Evolutionary conservation across 2,329 filamentous ascomycete species (phyloP).

Genomic region (Aspergillus felis): DNA sequence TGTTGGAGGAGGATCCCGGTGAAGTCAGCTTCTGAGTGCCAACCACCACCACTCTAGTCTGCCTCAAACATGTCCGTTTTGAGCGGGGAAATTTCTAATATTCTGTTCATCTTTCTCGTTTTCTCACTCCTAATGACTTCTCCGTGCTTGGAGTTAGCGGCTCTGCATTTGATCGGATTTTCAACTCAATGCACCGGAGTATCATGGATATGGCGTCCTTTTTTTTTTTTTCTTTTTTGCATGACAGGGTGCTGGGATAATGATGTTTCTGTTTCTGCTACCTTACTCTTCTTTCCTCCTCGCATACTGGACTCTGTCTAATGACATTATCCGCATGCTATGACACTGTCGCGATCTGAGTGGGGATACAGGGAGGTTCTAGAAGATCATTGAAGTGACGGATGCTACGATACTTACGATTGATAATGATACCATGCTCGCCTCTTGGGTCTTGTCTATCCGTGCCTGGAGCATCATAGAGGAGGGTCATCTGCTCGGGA

Average conservation of each 20-base stretch:
- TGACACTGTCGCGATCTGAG: constrained; percentile 3
- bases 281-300: constrained; percentile 7
- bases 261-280: constrained; percentile 5
- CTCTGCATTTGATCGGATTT: constrained; percentile 7
- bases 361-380: constrained; percentile 1
- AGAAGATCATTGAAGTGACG: constrained; percentile 1
- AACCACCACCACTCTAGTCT: background rate
- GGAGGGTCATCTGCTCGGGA: constrained; percentile 6
- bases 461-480: constrained; percentile 21
- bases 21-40: constrained; percentile 38
- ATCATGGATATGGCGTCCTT: constrained; percentile 11
- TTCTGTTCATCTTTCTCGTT: constrained; percentile 4
- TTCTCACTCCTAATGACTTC: constrained; percentile 4
- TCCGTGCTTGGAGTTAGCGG: constrained; percentile 14
- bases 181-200: background rate
- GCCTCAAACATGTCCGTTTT: background rate
- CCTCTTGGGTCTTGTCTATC: constrained; percentile 3
- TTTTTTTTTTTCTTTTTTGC: constrained; percentile 6
- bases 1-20: constrained; percentile 41
- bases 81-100: constrained; percentile 6
- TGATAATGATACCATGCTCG: constrained; percentile 15
- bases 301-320: background rate
- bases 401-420: constrained; percentile 20
- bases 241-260: constrained; percentile 15
- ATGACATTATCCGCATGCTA: constrained; percentile 14